Conservation (phyloP, 208 protist genomes). For the Trypanosomatidae sp. region DNA sequence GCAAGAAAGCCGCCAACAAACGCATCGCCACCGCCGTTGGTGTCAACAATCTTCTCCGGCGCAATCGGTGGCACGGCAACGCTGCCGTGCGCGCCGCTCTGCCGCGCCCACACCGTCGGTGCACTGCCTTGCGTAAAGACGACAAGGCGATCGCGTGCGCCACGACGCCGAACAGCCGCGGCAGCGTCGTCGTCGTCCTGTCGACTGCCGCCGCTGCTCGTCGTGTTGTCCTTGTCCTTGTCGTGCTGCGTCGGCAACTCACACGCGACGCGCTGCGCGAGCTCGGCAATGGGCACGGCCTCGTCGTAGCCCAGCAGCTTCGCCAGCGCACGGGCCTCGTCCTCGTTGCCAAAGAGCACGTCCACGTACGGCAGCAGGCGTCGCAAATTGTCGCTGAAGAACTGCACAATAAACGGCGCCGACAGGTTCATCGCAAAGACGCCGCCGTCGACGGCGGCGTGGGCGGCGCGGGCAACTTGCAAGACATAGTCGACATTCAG, state of each 20-base stretch:
- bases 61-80: conserved; percentile 58
- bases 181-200: conserved; percentile 17
- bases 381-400: conserved; percentile 89
- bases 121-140: conserved; percentile 93
- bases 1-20: conserved; percentile 98
- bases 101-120: conserved; percentile 72
- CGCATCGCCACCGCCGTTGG: conserved; percentile 96
- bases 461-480: conserved; percentile 82
- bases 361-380: conserved; percentile 89
- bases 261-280: conserved; percentile 64
- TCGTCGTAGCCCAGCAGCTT: conserved; percentile 62
- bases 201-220: neutral
- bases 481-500: conserved; percentile 88
- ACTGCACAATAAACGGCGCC: conserved; percentile 94
- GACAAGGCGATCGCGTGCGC: conserved; percentile 73
- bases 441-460: conserved; percentile 54
- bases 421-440: conserved; percentile 93
- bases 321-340: conserved; percentile 85
- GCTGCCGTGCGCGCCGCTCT: conserved; percentile 12
- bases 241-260: neutral
- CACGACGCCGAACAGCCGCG: conserved; percentile 72
- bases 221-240: neutral
- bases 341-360: conserved; percentile 94
- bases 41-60: conserved; percentile 91
- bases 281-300: conserved; percentile 52